Evolutionary conservation across 2,329 filamentous ascomycete genomes (phyloP), one percentile per base, ranked within the genome.

Genomic region (Verticillium tricorpus): DNA sequence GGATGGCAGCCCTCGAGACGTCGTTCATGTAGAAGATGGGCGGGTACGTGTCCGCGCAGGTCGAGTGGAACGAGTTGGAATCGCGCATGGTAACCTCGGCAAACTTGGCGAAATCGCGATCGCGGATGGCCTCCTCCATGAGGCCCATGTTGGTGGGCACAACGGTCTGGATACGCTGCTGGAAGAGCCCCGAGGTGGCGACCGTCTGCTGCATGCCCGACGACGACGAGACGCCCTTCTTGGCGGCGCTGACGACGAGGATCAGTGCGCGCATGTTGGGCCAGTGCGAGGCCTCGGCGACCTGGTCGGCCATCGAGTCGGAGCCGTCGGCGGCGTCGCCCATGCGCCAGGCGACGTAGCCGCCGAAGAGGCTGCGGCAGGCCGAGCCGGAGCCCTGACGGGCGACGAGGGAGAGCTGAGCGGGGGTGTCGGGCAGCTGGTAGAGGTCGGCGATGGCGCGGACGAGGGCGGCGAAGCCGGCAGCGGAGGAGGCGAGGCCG

Each of bases 11-110:
- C 40, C 90, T 83, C 22, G 90, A 94, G 17, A 94, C 89, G 73
- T 99, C 95, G 78, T 97, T 99, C 83, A 99, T 89, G 82, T 99
- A 99, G 78, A 97, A 97, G 73, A 99, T 99, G 19, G 96, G 95
- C 55, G 96, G 95, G 78, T 92, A 93, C 1, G 95, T 98, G 74
- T 99, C 95, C 69, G 96, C 82, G 75, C 95, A 98, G 62, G 89
- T 92, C 40, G 95, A 92, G 76, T 99, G 95, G 87, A 99, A 99
- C 63, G 88, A 92, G 80, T 99, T 99, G 73, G 91, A 96, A 74
- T 99, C 95, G 75, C 89, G 89, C 93, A 97, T 99, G 17, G 95
- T 97, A 65, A 97, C 85, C 73, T 91, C 88, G 28, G 90, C 95
- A 72, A 99, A 99, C 22, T 84, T 81, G 69, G 88, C 85, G 78